Evolutionary conservation across 108 stramenopile genomes (phyloP).

Genomic region (Nitzschia sp.): DNA sequence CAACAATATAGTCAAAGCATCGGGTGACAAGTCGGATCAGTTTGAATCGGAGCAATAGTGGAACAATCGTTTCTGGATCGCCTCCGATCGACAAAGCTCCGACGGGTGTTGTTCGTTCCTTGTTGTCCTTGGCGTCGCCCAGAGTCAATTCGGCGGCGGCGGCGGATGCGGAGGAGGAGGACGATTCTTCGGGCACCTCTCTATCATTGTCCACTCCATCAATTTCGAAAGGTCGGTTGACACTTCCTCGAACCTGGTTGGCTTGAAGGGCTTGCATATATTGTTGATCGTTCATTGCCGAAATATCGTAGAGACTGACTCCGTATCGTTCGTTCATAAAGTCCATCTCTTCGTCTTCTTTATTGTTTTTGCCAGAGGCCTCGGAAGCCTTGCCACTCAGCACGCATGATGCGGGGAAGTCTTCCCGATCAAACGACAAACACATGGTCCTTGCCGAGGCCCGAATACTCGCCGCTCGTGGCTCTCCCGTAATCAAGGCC

Average conservation of each 20-base stretch:
- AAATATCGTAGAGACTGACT: slow-evolving; percentile 52
- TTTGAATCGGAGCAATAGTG: slow-evolving; percentile 58
- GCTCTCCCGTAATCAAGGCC: slow-evolving; percentile 87
- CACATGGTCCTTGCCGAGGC: slow-evolving; percentile 61
- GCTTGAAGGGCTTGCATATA: slow-evolving; percentile 45
- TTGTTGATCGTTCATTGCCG: slow-evolving; percentile 46
- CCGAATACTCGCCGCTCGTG: slow-evolving; percentile 86
- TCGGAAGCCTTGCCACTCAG: slow-evolving; percentile 67
- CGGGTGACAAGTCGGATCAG: slow-evolving; percentile 68
- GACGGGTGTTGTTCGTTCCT: neutral
- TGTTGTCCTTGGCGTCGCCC: neutral
- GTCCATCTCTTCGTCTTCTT: slow-evolving; percentile 40
- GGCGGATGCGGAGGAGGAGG: neutral
- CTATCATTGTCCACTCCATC: slow-evolving; percentile 72
- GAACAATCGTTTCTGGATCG: slow-evolving; percentile 34
- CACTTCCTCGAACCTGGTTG: slow-evolving; percentile 54
- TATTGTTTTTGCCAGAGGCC: slow-evolving; percentile 44
- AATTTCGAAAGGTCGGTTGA: slow-evolving; percentile 54
- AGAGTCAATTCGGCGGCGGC: neutral
- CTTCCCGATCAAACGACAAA: slow-evolving; percentile 71
- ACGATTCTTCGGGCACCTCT: slow-evolving; percentile 21
- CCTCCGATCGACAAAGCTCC: neutral
- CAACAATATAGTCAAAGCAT: slow-evolving; percentile 82
- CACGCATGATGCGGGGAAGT: slow-evolving; percentile 67
- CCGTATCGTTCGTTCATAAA: slow-evolving; percentile 76